Evolutionary conservation across 106 monocot genomes (phyloP).

Genomic region (Dioscorea dumetorum): DNA sequence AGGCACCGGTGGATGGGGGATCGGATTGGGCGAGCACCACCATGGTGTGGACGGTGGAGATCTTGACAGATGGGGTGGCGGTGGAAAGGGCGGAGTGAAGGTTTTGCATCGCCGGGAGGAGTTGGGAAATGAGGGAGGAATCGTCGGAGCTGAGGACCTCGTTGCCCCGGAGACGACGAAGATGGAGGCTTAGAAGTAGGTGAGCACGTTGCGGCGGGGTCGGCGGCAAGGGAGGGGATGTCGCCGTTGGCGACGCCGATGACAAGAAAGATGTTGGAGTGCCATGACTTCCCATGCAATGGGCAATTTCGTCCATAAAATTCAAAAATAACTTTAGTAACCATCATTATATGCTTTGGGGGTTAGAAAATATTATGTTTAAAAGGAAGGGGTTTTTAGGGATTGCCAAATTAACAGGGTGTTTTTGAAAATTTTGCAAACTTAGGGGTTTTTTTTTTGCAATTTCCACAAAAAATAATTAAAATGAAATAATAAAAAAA

Average conservation of each 20-base stretch:
- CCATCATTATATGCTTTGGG: no score
- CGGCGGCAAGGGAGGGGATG: constrained; percentile 53
- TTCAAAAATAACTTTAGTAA: no score
- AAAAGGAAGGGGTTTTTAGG: no score
- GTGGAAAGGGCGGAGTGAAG: constrained; percentile 43
- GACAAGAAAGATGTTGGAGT: constrained; percentile 64
- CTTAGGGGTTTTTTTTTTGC: no score
- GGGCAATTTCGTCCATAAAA: no score
- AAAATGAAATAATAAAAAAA: no score
- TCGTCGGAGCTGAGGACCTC: constrained; percentile 55
- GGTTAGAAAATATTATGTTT: no score
- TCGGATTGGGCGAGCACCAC: constrained; percentile 46
- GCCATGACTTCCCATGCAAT: no score
- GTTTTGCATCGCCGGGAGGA: constrained; percentile 87
- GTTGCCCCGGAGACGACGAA: constrained; percentile 63
- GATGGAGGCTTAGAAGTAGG: constrained; percentile 49
- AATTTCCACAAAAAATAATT: no score
- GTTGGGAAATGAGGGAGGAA: constrained; percentile 33
- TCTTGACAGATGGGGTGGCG: constrained; percentile 23
- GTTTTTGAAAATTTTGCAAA: no score
- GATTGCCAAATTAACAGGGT: no score
- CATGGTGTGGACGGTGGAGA: constrained; percentile 72
- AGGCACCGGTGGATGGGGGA: constrained; percentile 64
- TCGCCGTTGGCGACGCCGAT: constrained; percentile 69
- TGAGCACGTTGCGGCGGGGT: constrained; percentile 64